A percentile compares a stretch with the other conserved stretches of the same genome.
Evolutionary conservation across 1,139 yeast genomes (phyloP).

Genomic region (Entelexis paramagnoliae): DNA sequence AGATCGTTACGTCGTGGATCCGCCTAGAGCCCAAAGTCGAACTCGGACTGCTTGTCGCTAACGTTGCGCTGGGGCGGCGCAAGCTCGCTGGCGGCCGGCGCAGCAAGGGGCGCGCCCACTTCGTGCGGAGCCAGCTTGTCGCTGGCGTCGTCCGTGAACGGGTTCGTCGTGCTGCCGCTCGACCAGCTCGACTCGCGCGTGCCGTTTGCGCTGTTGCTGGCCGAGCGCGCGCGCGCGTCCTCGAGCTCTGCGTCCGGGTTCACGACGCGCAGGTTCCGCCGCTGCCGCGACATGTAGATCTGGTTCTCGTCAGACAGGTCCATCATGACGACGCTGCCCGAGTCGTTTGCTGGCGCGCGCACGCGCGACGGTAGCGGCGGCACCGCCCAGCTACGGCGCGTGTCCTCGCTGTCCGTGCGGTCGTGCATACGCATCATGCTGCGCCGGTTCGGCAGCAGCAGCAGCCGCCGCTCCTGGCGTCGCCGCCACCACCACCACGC

Average conservation of each 20-base stretch:
- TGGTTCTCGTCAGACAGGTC: conserved; percentile 10
- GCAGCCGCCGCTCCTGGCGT: conserved; percentile 22
- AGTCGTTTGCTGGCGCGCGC: not conserved
- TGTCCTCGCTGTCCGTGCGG: conserved; percentile 5
- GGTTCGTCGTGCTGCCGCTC: conserved; percentile 9
- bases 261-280: conserved; percentile 51
- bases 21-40: conserved; percentile 15
- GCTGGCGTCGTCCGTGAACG: conserved; percentile 12
- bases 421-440: conserved; percentile 14
- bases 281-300: conserved; percentile 21
- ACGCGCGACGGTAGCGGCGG: not conserved
- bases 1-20: too few relatives aligned
- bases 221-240: not conserved
- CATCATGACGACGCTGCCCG: conserved; percentile 14
- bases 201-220: too few relatives aligned
- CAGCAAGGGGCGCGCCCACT: not conserved
- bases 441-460: conserved; percentile 19
- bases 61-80: not conserved
- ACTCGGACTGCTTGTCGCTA: conserved; percentile 7
- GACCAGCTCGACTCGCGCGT: conserved; percentile 16
- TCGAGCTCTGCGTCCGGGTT: conserved; percentile 41
- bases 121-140: not conserved
- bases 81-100: too few relatives aligned
- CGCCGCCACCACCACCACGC: conserved; percentile 25
- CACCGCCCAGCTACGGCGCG: not conserved